A percentile compares a stretch with the other conserved stretches of the same genome.
These are phyloP conservation scores for Akanthomyces lecanii DNA, from an alignment of 2,329 filamentous ascomycete species.

Conservation along the genomic window DNA sequence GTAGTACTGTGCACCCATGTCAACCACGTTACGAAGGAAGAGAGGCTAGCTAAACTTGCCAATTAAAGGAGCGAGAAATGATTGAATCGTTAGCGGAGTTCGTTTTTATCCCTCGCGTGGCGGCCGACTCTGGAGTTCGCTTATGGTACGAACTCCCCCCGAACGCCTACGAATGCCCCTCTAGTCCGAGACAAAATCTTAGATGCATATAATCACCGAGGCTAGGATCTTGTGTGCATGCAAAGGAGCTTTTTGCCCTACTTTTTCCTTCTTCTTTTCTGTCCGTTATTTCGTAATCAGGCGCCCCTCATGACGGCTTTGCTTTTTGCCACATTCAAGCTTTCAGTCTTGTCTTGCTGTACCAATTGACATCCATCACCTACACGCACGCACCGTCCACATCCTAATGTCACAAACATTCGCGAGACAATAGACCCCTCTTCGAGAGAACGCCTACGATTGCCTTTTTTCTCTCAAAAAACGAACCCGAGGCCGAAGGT, in stretches of 20 bases:
- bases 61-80: neutral
- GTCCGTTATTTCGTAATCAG: no score
- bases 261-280: neutral
- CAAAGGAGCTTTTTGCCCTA: no score
- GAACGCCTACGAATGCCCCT: neutral
- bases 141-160: neutral
- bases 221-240: neutral
- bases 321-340: neutral
- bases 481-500: neutral
- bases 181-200: constrained; percentile 7
- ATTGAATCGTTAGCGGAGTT: neutral
- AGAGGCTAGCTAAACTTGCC: neutral
- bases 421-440: neutral
- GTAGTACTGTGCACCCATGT: neutral
- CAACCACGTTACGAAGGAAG: neutral
- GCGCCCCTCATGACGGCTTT: neutral
- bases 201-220: neutral
- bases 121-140: neutral
- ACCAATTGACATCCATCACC: neutral
- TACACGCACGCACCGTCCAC: neutral
- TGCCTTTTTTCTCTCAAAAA: no score
- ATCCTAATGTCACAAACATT: neutral
- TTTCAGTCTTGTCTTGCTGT: neutral
- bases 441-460: neutral
- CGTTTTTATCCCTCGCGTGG: neutral